Conservation (phyloP, 768 basidiomycete genomes). For the Panellus pusillus region DNA sequence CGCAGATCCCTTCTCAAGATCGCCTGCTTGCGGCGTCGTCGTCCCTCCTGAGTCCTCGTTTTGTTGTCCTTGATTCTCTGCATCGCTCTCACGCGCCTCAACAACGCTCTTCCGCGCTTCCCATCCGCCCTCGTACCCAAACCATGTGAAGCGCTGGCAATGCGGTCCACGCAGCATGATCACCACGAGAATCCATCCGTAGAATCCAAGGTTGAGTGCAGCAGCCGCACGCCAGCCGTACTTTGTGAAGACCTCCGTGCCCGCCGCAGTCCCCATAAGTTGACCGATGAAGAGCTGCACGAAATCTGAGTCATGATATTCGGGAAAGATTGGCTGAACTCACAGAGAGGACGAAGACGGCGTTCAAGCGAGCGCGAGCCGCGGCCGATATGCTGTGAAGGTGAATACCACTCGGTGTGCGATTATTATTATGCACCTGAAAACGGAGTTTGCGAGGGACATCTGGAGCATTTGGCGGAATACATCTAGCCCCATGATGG, state of each 20-base stretch:
- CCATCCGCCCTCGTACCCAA: constrained; percentile 63
- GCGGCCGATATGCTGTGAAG: constrained; percentile 36
- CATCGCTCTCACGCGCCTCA: constrained; percentile 12
- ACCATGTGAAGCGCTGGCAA: constrained; percentile 53
- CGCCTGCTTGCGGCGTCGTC: constrained; percentile 4
- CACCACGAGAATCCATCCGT: constrained; percentile 54
- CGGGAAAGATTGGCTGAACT: constrained; percentile 8
- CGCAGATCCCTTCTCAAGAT: background rate
- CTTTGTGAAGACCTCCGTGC: constrained; percentile 66
- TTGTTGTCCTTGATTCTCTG: background rate
- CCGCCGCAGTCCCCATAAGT: constrained; percentile 78
- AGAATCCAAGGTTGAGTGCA: constrained; percentile 57
- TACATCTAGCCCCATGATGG: constrained; percentile 70
- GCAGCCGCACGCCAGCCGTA: constrained; percentile 74
- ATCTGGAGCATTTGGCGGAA: constrained; percentile 77
- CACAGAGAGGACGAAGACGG: constrained; percentile 70
- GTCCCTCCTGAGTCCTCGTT: constrained; percentile 5
- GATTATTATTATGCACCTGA: constrained; percentile 38
- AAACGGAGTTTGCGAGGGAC: constrained; percentile 59
- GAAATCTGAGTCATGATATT: background rate
- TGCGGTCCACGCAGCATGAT: constrained; percentile 73
- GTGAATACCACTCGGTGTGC: constrained; percentile 3
- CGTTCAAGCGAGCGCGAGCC: constrained; percentile 74
- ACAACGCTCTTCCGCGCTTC: constrained; percentile 42
- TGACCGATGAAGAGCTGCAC: constrained; percentile 71